Conservation (phyloP, 164 flowering plant species). For the Chimonanthus praecox region DNA sequence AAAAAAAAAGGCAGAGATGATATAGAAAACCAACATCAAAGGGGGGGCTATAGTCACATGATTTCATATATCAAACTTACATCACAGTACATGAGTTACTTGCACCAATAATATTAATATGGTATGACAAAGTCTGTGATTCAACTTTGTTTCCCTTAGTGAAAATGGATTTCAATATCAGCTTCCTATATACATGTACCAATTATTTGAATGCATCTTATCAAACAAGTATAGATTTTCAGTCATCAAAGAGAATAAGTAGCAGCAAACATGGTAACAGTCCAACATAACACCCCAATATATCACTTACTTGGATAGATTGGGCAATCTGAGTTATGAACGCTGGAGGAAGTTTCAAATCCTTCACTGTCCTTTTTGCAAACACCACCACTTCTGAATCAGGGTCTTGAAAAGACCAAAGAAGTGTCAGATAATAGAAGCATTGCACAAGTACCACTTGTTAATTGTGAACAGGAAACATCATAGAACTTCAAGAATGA, state of each 20-base stretch:
- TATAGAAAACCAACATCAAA: not conserved
- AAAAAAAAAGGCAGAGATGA: not conserved
- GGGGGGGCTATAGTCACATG: not conserved
- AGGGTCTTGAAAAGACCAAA: slow-evolving; percentile 46
- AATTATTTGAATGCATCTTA: not conserved
- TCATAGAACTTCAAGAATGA: too few species aligned
- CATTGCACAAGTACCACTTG: too few species aligned
- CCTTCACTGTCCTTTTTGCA: slow-evolving; percentile 87
- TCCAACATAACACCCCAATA: not conserved
- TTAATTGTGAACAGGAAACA: too few species aligned
- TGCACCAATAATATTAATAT: not conserved
- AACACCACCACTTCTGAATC: slow-evolving; percentile 78
- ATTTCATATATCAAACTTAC: not conserved
- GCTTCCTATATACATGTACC: not conserved
- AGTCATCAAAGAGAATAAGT: not conserved
- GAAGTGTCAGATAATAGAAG: too few species aligned
- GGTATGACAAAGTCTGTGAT: not conserved
- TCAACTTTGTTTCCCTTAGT: not conserved
- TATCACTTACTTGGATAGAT: slow-evolving; percentile 70
- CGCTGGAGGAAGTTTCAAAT: slow-evolving; percentile 81
- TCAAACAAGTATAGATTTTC: not conserved
- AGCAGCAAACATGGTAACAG: not conserved
- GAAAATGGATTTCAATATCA: not conserved
- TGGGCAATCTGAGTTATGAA: slow-evolving; percentile 76
- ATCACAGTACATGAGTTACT: not conserved